phyloP scores from a whole-genome alignment of 768 basidiomycete species.

The Strobilomyces confusus region DNA sequence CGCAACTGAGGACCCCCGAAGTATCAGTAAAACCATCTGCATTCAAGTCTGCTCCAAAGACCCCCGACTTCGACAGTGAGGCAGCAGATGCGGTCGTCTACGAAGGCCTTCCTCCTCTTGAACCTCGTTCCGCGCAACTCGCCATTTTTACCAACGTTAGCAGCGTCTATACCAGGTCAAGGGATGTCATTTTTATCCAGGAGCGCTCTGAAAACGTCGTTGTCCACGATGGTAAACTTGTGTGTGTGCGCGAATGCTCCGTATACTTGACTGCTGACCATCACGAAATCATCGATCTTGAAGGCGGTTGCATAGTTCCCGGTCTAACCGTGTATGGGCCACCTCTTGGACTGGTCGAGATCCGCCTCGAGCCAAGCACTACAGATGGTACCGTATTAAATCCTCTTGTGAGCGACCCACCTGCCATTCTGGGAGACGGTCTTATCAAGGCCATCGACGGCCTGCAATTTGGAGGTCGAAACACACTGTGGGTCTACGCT shows the following conservation, averaged over 20 bases:
- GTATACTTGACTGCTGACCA: constrained; percentile 13
- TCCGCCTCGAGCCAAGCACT: constrained; percentile 63
- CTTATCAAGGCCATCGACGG: constrained; percentile 41
- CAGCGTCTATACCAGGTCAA: constrained; percentile 37
- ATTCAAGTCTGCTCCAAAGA: constrained; percentile 47
- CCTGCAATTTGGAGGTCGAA: constrained; percentile 15
- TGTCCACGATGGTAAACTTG: constrained; percentile 48
- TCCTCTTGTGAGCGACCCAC: constrained; percentile 43
- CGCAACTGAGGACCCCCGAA: constrained; percentile 55
- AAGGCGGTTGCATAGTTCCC: constrained; percentile 68
- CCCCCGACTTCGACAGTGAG: constrained; percentile 71
- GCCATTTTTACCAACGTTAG: constrained; percentile 67
- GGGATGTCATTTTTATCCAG: constrained; percentile 23
- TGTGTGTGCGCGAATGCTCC: constrained; percentile 43
- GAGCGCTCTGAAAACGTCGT: constrained; percentile 29
- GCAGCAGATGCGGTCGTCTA: constrained; percentile 54
- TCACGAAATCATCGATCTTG: constrained; percentile 51
- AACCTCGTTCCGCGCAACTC: constrained; percentile 32
- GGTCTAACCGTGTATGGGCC: constrained; percentile 72
- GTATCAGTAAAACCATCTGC: constrained; percentile 35
- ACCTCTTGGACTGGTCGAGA: constrained; percentile 66
- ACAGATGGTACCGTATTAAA: constrained; percentile 63
- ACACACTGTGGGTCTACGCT: constrained; percentile 18
- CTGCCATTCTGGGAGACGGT: constrained; percentile 22
- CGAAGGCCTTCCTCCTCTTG: constrained; percentile 75